Percentiles rank a stretch among this genome's conserved stretches.
phyloP scores from a whole-genome alignment of 2,329 filamentous ascomycete genomes.

The Neonectria hederae region DNA sequence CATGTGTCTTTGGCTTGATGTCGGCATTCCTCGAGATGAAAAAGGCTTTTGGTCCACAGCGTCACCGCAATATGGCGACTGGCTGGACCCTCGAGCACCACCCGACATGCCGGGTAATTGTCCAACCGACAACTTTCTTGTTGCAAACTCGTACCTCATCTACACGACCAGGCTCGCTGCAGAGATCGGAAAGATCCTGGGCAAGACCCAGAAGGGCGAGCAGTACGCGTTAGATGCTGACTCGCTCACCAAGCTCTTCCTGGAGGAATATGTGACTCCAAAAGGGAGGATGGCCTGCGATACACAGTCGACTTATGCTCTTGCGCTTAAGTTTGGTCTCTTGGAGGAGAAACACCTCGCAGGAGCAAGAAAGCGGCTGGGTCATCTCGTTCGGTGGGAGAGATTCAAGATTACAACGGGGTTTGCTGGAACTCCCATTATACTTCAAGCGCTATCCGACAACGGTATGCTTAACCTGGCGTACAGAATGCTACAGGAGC shows the following conservation, averaged over 20 bases:
- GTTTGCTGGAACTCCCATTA: constrained; percentile 53
- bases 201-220: background rate
- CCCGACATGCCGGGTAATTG: constrained; percentile 11
- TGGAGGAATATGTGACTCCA: background rate
- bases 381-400: background rate
- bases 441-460: constrained; percentile 46
- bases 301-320: constrained; percentile 1
- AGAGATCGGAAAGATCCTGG: background rate
- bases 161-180: background rate
- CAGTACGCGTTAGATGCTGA: background rate
- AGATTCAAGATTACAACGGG: constrained; percentile 50
- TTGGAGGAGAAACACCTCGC: background rate
- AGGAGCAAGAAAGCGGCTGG: background rate
- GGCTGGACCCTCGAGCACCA: constrained; percentile 22
- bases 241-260: background rate
- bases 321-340: constrained; percentile 8
- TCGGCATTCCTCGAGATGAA: constrained; percentile 12
- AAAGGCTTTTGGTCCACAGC: constrained; percentile 7
- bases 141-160: constrained; percentile 23
- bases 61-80: constrained; percentile 19
- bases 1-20: constrained; percentile 19
- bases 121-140: constrained; percentile 17
- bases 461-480: constrained; percentile 45
- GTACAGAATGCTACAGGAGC: constrained; percentile 59
- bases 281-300: constrained; percentile 3